Evolutionary conservation across 176 grass and related monocot species (phyloP), one percentile per base, ranked within the genome.

Genomic region (Rhipidocladum racemiflorum): DNA sequence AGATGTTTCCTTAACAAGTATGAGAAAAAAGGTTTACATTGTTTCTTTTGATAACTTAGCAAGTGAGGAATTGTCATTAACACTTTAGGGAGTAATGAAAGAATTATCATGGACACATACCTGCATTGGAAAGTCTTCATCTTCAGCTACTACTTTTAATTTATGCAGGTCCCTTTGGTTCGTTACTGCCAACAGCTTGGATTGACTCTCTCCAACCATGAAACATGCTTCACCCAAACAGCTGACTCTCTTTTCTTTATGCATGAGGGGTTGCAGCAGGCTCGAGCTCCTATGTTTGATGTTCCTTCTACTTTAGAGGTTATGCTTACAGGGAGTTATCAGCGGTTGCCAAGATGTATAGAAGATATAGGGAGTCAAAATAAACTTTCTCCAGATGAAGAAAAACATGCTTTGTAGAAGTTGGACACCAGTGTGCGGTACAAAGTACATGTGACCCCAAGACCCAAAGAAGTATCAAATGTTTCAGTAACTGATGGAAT

Each of bases 211-310:
- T 91, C 85, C 24, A 91, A 78, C 57, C 96, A 99, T 80, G 96
- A 99, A 67, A 90, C 87, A 46, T 99, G 96, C 77, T 99, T 99
- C 82, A 95, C 90, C 43, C 92, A 95, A 88, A 99, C 96, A 86
- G 96, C 96, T 25, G 96, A 99, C 66, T 99, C 83, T 0, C 72
- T 99, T 63, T 99, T 88, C 80, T 99, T 76, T 80, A 89, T 93
- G 91, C 96, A 93, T 29, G 92, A 99, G 32, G 77, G 63, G 6
- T 76, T 99, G 85, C 87, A 95, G 43, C 87, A 95, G 80, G 87
- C 85, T 76, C 85, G 85, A 76, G 93, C 92, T 89, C 96, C 96
- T 70, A 87, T 93, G 73, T 99, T 93, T 86, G 96, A 99, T 70
- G 87, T 99, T 85, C 92, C 96, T 68, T 99, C 96, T 77, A 93